These are phyloP conservation scores for Scenedesmus sp. DNA, from an alignment of 163 green algal genomes.

Conservation along the genomic window DNA sequence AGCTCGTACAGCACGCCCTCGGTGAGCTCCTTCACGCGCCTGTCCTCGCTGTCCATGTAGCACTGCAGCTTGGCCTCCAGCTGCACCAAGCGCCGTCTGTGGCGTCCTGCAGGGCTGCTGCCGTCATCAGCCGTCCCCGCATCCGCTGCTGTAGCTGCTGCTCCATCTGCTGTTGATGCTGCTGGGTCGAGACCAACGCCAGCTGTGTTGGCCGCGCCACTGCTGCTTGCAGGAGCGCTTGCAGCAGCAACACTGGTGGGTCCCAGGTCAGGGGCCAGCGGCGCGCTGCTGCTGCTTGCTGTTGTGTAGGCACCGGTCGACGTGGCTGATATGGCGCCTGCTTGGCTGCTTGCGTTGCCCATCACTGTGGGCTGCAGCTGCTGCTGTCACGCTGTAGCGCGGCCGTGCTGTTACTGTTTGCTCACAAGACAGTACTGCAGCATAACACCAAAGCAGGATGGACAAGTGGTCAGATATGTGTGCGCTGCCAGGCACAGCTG, in stretches of 20 bases:
- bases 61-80: constrained; percentile 53
- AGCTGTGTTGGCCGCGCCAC: neutral
- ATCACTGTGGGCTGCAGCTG: neutral
- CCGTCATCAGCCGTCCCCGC: no score
- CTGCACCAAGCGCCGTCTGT: neutral
- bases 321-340: neutral
- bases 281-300: neutral
- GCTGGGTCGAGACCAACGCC: neutral
- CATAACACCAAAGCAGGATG: neutral
- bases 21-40: constrained; percentile 78
- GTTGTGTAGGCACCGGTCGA: neutral
- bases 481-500: neutral
- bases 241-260: neutral
- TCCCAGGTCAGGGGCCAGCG: neutral
- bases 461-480: neutral
- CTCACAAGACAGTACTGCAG: neutral
- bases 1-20: constrained; percentile 82
- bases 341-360: constrained; percentile 29
- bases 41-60: constrained; percentile 74
- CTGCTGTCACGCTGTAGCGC: neutral
- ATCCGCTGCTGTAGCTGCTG: neutral
- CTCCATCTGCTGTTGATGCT: constrained; percentile 9
- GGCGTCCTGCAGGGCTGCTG: neutral
- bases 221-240: constrained; percentile 17
- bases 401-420: neutral